A percentile compares a stretch with the other conserved stretches of the same genome.
Conservation (phyloP, 139 green algal species). For the Astrephomene gubernaculifera region DNA sequence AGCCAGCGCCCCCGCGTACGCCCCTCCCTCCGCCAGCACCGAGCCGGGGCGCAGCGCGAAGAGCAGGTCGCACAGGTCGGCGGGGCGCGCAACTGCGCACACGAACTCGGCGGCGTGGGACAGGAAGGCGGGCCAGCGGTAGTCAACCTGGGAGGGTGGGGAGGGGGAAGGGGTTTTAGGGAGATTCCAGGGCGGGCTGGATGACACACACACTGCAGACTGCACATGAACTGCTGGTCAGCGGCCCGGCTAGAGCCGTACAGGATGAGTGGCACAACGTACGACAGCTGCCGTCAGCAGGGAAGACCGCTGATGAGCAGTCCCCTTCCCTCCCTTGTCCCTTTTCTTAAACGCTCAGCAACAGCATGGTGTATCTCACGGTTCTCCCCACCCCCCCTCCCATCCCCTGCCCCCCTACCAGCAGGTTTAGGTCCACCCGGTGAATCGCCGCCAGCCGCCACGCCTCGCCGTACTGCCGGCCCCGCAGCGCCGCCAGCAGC, state of each 20-base stretch:
- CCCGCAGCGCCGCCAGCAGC: conserved; percentile 66
- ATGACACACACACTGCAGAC: no score
- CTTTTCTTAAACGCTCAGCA: no score
- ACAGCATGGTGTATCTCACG: no score
- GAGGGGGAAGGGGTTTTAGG: no score
- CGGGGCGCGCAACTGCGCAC: conserved; percentile 52
- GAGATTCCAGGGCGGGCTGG: no score
- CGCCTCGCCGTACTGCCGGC: conserved; percentile 61
- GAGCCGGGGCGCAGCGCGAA: conserved; percentile 67
- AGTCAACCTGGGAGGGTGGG: conserved; percentile 69
- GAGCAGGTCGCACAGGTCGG: conserved; percentile 87
- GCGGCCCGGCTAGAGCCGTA: no score
- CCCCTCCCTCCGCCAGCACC: conserved; percentile 61
- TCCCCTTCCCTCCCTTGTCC: no score
- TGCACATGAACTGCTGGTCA: no score
- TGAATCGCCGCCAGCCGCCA: conserved; percentile 69
- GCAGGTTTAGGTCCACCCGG: conserved; percentile 90
- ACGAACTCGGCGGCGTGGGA: conserved; percentile 49
- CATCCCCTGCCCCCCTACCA: conserved; percentile 68
- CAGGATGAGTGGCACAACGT: no score
- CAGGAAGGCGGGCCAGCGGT: conserved; percentile 84
- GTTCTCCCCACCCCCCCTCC: neutral
- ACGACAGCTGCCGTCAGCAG: no score
- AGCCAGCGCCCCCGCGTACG: conserved; percentile 69
- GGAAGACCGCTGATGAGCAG: no score